These are phyloP conservation scores for Exophiala spinifera DNA, from an alignment of 2,329 filamentous ascomycete genomes.

Conservation along the genomic window DNA sequence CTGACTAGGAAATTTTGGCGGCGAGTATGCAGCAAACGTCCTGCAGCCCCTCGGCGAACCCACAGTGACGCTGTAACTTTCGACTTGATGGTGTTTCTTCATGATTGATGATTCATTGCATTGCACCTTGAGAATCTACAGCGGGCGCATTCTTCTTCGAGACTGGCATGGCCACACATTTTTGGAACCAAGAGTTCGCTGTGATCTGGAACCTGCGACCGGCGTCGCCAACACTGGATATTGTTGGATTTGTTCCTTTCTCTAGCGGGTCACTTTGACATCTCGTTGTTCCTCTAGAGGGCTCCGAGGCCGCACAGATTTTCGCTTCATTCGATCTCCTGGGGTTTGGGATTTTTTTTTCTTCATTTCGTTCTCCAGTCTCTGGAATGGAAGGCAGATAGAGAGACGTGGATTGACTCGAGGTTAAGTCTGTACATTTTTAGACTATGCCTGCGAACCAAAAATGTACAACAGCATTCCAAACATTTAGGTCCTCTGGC, in stretches of 20 bases:
- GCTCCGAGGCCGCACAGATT: slow-evolving; percentile 2
- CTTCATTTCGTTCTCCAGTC: neutral
- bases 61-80: slow-evolving; percentile 30
- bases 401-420: neutral
- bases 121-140: neutral
- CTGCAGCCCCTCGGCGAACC: slow-evolving; percentile 39
- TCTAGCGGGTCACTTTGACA: slow-evolving; percentile 11
- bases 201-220: neutral
- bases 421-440: slow-evolving; percentile 7
- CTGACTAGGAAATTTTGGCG: slow-evolving; percentile 53
- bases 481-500: neutral
- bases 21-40: slow-evolving; percentile 55
- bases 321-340: slow-evolving; percentile 10
- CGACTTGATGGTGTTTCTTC: slow-evolving; percentile 1
- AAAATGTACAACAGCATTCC: slow-evolving; percentile 14
- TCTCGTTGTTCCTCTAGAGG: slow-evolving; percentile 2
- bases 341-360: slow-evolving; percentile 12
- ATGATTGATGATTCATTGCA: slow-evolving; percentile 19
- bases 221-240: slow-evolving; percentile 5
- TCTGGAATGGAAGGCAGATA: neutral
- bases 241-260: slow-evolving; percentile 17
- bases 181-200: slow-evolving; percentile 1
- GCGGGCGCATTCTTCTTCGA: slow-evolving; percentile 1
- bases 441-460: neutral
- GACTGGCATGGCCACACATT: neutral